Evolutionary conservation across 768 basidiomycete species (phyloP).

Genomic region (Boletus rex-veris): DNA sequence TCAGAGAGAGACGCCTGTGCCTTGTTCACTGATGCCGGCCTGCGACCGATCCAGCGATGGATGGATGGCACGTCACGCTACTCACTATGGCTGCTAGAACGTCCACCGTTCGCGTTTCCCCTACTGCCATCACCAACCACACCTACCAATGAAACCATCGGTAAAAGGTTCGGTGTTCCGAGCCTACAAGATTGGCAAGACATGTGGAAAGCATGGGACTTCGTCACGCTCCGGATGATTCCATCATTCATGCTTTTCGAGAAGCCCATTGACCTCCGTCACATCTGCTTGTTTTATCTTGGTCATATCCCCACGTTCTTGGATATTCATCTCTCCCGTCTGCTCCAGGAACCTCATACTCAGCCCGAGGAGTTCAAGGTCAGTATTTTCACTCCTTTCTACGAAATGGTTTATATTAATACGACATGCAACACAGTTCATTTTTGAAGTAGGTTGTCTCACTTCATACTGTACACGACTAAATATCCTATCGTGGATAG

Average conservation of each 20-base stretch:
- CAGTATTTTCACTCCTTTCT: constrained; percentile 9
- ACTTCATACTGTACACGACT: neutral
- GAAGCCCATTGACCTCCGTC: constrained; percentile 91
- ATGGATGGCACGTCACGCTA: constrained; percentile 67
- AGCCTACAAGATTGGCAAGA: constrained; percentile 73
- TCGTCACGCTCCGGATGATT: constrained; percentile 80
- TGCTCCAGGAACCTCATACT: constrained; percentile 75
- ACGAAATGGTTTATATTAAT: constrained; percentile 2
- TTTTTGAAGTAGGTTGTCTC: constrained; percentile 60
- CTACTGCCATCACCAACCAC: constrained; percentile 42
- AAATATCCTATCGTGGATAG: constrained; percentile 37
- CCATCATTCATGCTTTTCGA: constrained; percentile 78
- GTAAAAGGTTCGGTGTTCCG: constrained; percentile 59
- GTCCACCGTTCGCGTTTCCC: constrained; percentile 78
- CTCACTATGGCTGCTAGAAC: constrained; percentile 88
- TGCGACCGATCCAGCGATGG: constrained; percentile 89
- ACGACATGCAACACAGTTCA: constrained; percentile 45
- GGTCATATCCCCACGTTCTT: constrained; percentile 93
- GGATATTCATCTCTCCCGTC: constrained; percentile 81
- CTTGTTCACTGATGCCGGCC: constrained; percentile 68
- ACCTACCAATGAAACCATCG: constrained; percentile 16
- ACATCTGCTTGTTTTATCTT: constrained; percentile 95
- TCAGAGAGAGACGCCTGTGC: constrained; percentile 65
- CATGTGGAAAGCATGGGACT: constrained; percentile 90
- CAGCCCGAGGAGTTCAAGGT: constrained; percentile 82